phyloP scores from a whole-genome alignment of 2,329 filamentous ascomycete genomes.

The Epichloe hybrida region DNA sequence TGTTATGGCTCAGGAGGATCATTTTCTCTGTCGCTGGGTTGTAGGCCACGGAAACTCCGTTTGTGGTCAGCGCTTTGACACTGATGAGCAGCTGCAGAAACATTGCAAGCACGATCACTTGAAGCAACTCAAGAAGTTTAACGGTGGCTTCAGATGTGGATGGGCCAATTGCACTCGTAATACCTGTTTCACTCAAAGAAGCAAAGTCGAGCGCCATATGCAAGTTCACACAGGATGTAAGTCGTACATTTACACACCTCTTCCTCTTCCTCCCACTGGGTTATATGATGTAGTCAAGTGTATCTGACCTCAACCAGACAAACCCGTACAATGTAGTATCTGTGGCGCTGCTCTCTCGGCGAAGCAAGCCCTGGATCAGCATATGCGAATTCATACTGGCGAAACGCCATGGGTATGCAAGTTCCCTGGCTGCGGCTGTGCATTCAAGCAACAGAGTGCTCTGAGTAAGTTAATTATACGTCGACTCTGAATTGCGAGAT shows the following conservation, averaged over 20 bases:
- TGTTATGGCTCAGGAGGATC: conserved; percentile 11
- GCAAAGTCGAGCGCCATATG: conserved; percentile 52
- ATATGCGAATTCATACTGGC: conserved; percentile 52
- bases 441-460: conserved; percentile 54
- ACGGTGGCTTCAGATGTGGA: conserved; percentile 35
- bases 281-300: no score
- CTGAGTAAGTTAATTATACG: conserved; percentile 34
- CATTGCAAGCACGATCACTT: conserved; percentile 41
- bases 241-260: conserved; percentile 11
- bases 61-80: conserved; percentile 24
- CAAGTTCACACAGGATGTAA: conserved; percentile 52
- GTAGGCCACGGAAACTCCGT: conserved; percentile 9
- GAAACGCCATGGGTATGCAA: conserved; percentile 49
- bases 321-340: conserved; percentile 41
- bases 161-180: conserved; percentile 44
- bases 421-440: conserved; percentile 35
- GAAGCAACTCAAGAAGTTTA: conserved; percentile 27
- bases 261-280: not conserved
- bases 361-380: conserved; percentile 53
- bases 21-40: conserved; percentile 22
- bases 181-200: conserved; percentile 42
- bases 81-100: conserved; percentile 37
- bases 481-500: not conserved
- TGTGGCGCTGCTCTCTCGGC: conserved; percentile 50
- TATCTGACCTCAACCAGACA: conserved; percentile 27